Evolutionary conservation across 352 stramenopile genomes (phyloP).

Genomic region (Phytophthora quininea): DNA sequence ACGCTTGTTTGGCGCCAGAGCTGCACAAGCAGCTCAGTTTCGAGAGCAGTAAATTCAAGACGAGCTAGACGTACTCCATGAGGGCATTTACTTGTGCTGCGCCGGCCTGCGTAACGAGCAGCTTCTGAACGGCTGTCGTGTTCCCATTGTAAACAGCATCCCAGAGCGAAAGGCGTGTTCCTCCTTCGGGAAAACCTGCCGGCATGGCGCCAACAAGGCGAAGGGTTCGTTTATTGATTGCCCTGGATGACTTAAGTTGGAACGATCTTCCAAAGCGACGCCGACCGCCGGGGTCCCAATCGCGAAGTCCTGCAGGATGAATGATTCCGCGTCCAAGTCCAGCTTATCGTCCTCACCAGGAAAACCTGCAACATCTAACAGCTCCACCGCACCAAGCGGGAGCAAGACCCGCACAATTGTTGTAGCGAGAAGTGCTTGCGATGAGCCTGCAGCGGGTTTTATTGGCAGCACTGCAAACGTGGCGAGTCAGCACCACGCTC

Average conservation of each 20-base stretch:
- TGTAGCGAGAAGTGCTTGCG: slow-evolving; percentile 47
- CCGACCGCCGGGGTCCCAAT: neutral
- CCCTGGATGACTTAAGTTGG: too few species aligned
- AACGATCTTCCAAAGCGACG: neutral
- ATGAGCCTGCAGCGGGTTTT: slow-evolving; percentile 14
- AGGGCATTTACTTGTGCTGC: slow-evolving; percentile 51
- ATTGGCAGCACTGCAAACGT: slow-evolving; percentile 12
- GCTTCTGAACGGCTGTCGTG: slow-evolving; percentile 36
- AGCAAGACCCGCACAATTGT: slow-evolving; percentile 62
- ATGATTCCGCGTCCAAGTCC: slow-evolving; percentile 47
- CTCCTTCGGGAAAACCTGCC: slow-evolving; percentile 47
- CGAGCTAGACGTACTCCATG: slow-evolving; percentile 43
- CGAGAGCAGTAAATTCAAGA: neutral
- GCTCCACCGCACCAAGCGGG: slow-evolving; percentile 8
- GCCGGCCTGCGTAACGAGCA: slow-evolving; percentile 35
- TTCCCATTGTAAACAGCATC: slow-evolving; percentile 66
- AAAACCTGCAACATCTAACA: slow-evolving; percentile 47
- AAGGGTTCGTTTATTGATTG: too few species aligned
- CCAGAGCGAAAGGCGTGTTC: slow-evolving; percentile 52
- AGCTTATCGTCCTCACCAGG: slow-evolving; percentile 34
- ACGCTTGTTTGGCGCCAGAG: slow-evolving; percentile 69
- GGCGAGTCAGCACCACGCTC: slow-evolving; percentile 24
- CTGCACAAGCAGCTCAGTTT: slow-evolving; percentile 17
- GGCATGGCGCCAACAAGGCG: slow-evolving; percentile 5
- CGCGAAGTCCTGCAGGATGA: slow-evolving; percentile 30